Percentiles rank a stretch among this genome's conserved stretches.
Conservation (phyloP, 2,329 filamentous ascomycete genomes). For the Verticillium longisporum region DNA sequence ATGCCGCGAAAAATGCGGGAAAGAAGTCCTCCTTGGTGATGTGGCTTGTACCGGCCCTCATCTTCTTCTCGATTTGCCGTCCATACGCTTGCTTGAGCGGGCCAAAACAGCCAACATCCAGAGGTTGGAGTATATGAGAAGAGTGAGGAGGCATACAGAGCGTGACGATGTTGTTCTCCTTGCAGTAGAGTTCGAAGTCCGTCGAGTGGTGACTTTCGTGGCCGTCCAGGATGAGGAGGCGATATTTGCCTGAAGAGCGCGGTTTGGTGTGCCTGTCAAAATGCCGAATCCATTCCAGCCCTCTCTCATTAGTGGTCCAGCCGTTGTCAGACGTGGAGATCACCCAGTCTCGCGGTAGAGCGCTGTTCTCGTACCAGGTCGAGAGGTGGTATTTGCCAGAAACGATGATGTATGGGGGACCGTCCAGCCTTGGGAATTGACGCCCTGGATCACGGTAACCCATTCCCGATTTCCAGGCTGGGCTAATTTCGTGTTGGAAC, state of each 20-base stretch:
- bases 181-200: neutral
- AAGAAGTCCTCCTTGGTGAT: neutral
- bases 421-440: conserved; percentile 7
- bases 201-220: conserved; percentile 19
- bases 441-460: conserved; percentile 15
- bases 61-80: conserved; percentile 14
- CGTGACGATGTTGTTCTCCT: conserved; percentile 1
- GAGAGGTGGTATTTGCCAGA: conserved; percentile 9
- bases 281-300: conserved; percentile 21
- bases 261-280: conserved; percentile 23
- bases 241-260: conserved; percentile 16
- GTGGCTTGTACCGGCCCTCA: neutral
- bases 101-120: neutral
- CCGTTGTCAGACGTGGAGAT: conserved; percentile 22
- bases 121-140: neutral
- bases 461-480: conserved; percentile 20
- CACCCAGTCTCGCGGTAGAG: conserved; percentile 18
- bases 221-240: conserved; percentile 25
- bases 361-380: conserved; percentile 12
- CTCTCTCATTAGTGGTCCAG: conserved; percentile 22
- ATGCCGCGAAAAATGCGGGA: too few species aligned
- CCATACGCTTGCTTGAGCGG: conserved; percentile 24
- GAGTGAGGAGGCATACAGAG: neutral
- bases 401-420: conserved; percentile 11
- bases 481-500: conserved; percentile 11